Base-by-base conservation (phyloP, 257 asterid species). In the Striga asiatica region DNA sequence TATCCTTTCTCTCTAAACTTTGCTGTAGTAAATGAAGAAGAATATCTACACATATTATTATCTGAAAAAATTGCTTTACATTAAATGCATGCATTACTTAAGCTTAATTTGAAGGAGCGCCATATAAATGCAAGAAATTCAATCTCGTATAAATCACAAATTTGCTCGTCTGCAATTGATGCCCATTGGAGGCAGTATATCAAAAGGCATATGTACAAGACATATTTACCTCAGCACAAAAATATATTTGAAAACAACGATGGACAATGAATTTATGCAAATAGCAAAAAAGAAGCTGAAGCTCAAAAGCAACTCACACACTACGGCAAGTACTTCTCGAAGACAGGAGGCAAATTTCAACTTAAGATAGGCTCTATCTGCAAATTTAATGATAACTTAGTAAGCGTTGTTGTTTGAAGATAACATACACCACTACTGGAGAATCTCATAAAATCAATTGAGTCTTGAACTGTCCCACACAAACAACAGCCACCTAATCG, bases 321-420 rank as follows among this genome's bases (percentile, higher is more conserved):
- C 96, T 89, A 78, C 95, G 91, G 88, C 98, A 85, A 69, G 96
- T 76, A 76, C 73, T 85, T 73, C 76, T 89, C 96, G 72, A 89
- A 89, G 56, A 96, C 94, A 71, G 97, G 96, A 76, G 98, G 96
- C 71, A 89, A 75, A 83, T 89, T 89, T 72, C 98, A 94, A 81
- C 96, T 89, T 70, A 93, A 91, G 56, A 89, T 80, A 58, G 94
- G 96, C 82, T 88, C 94, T 79, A 88, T 79, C 98, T 89, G 94
- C 81, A 81, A 67, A 75, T 41, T n/a, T n/a, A n/a, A n/a, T n/a
- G n/a, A n/a, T n/a, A n/a, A n/a, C n/a, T n/a, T n/a, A n/a, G n/a
- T n/a, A n/a, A n/a, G n/a, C n/a, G n/a, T n/a, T n/a, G n/a, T n/a
- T n/a, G n/a, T n/a, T n/a, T n/a, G n/a, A n/a, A n/a, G n/a, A n/a